phyloP scores from a whole-genome alignment of 1,284 basidiomycete species.

The Apiotrichum sp. region DNA sequence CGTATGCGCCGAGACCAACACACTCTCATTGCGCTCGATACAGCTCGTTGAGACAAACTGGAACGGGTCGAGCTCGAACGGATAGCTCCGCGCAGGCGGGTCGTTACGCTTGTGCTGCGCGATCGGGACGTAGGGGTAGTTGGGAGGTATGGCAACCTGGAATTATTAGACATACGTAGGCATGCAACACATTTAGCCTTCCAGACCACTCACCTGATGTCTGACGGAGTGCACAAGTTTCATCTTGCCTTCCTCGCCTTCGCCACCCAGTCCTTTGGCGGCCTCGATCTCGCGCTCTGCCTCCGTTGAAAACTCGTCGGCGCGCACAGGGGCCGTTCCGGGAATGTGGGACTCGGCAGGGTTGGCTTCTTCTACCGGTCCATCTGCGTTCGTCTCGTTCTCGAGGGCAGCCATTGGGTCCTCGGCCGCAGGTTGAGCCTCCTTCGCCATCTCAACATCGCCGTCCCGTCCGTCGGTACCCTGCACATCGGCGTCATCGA shows the following conservation, averaged over 20 bases:
- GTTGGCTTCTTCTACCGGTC: constrained; percentile 17
- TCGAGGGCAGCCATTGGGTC: constrained; percentile 22
- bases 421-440: not conserved
- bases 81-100: constrained; percentile 87
- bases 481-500: constrained; percentile 6
- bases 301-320: constrained; percentile 84
- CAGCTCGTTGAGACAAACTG: constrained; percentile 90
- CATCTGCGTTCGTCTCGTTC: constrained; percentile 8
- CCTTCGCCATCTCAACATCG: constrained; percentile 4
- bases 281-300: constrained; percentile 81
- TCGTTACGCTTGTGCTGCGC: constrained; percentile 83
- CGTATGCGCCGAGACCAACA: constrained; percentile 96
- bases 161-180: constrained; percentile 50
- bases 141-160: constrained; percentile 90
- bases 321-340: constrained; percentile 62
- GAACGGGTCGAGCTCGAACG: constrained; percentile 96
- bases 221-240: constrained; percentile 46
- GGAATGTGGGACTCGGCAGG: constrained; percentile 25
- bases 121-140: constrained; percentile 86
- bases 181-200: too few species aligned
- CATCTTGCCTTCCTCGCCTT: constrained; percentile 47
- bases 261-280: constrained; percentile 67
- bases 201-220: constrained; percentile 41
- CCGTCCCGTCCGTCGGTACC: constrained; percentile 4
- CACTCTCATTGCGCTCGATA: constrained; percentile 95